Evolutionary conservation across 306 rosid genomes (phyloP).

Genomic region (Castanea sativa): DNA sequence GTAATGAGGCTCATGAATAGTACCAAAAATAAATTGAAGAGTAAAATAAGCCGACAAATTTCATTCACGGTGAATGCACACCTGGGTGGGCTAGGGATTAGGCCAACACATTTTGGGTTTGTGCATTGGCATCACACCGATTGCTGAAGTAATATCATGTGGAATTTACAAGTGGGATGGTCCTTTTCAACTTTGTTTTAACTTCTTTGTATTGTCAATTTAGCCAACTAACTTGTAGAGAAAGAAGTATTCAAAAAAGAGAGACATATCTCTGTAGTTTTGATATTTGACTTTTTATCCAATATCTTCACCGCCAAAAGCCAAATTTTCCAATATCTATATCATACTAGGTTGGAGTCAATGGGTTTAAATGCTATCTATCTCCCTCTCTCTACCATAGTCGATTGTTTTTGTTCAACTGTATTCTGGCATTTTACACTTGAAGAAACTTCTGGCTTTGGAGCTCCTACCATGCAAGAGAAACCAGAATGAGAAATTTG

Average conservation of each 20-base stretch:
- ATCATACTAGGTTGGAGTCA: slow-evolving; percentile 11
- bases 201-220: slow-evolving; percentile 40
- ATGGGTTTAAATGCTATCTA: slow-evolving; percentile 11
- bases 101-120: too few species aligned
- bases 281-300: slow-evolving; percentile 32
- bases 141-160: too few species aligned
- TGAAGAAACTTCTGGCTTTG: neutral
- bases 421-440: neutral
- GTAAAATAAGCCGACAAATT: too few species aligned
- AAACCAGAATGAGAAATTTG: slow-evolving; percentile 19
- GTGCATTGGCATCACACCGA: too few species aligned
- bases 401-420: neutral
- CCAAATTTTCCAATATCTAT: slow-evolving; percentile 8
- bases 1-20: accelerated
- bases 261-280: neutral
- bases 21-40: accelerated
- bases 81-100: too few species aligned
- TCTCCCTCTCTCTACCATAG: neutral
- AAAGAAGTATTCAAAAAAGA: slow-evolving; percentile 2
- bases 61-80: too few species aligned
- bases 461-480: neutral
- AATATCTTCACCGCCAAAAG: slow-evolving; percentile 24
- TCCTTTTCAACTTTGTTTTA: slow-evolving; percentile 47
- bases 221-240: slow-evolving; percentile 37
- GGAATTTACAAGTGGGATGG: neutral